Evolutionary conservation across 2,329 filamentous ascomycete genomes (phyloP).

Genomic region (Aspergillus floridensis): DNA sequence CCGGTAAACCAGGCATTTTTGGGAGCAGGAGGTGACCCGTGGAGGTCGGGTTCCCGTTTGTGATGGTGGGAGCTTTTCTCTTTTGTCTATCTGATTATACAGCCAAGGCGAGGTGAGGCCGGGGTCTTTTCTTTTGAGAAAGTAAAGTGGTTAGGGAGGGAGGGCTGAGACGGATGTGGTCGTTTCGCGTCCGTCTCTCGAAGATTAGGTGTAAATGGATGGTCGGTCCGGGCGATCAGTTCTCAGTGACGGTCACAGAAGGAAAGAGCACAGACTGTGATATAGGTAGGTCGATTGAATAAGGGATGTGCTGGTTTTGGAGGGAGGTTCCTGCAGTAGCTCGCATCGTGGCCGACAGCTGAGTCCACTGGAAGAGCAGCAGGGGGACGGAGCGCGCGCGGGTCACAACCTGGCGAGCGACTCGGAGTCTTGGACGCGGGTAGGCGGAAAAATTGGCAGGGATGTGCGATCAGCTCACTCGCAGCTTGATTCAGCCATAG

Average conservation of each 20-base stretch:
- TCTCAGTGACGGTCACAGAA: conserved; percentile 6
- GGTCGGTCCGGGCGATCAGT: not conserved
- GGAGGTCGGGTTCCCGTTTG: not conserved
- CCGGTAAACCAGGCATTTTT: conserved; percentile 47
- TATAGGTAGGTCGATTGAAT: conserved; percentile 15
- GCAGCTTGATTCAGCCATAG: not conserved
- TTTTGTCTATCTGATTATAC: conserved; percentile 9
- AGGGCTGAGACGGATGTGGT: not conserved
- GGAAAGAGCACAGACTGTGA: conserved; percentile 3
- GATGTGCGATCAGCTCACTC: not conserved
- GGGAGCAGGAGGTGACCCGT: not conserved
- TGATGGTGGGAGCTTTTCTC: not conserved
- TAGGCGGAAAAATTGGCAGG: too few relatives aligned
- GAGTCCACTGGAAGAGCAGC: conserved; percentile 11
- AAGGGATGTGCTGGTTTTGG: conserved; percentile 19
- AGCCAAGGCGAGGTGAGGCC: too few relatives aligned
- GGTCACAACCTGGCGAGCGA: conserved; percentile 6
- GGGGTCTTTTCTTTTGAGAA: too few relatives aligned
- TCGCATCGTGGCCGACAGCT: conserved; percentile 28
- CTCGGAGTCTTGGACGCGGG: conserved; percentile 1
- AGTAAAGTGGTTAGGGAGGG: too few relatives aligned
- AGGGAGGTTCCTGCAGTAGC: conserved; percentile 24
- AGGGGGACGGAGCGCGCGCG: conserved; percentile 4
- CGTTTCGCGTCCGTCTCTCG: too few relatives aligned
- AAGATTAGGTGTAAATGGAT: too few relatives aligned